These are phyloP conservation scores for Triangularia verruculosa DNA, from an alignment of 2,329 filamentous ascomycete species.

Conservation along the genomic window DNA sequence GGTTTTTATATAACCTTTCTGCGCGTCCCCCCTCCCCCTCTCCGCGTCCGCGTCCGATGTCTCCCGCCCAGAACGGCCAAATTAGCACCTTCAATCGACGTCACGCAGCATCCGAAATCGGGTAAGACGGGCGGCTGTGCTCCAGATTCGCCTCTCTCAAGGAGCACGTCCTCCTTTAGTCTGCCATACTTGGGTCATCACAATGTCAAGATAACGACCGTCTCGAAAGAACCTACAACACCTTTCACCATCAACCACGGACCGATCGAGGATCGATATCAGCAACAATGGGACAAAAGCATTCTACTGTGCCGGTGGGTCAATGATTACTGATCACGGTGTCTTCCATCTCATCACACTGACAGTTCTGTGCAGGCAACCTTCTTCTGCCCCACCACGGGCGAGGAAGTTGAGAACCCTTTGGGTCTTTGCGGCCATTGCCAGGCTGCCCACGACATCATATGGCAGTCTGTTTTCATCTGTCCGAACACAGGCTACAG, in stretches of 20 bases:
- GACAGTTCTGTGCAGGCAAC: constrained; percentile 11
- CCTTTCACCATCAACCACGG: neutral
- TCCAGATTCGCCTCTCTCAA: neutral
- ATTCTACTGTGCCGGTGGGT: constrained; percentile 16
- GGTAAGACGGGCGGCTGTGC: constrained; percentile 2
- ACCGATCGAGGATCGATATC: neutral
- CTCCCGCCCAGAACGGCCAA: neutral
- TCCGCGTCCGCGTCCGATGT: neutral
- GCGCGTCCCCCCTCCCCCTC: neutral
- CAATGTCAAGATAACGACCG: constrained; percentile 6
- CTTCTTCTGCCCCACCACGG: constrained; percentile 29
- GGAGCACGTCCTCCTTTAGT: neutral
- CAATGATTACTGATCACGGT: neutral
- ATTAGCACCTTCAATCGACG: neutral
- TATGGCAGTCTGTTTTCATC: constrained; percentile 29
- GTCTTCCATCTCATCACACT: neutral
- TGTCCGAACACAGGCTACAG: constrained; percentile 31
- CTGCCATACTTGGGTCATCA: neutral
- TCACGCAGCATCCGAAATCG: constrained; percentile 2
- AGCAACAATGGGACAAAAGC: constrained; percentile 20
- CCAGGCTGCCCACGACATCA: constrained; percentile 28
- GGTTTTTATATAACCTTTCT: neutral
- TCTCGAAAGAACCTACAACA: neutral
- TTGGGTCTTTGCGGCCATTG: constrained; percentile 26
- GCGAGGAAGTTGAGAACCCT: constrained; percentile 20